Conservation (phyloP, 192 early-diverging fungal species). For the Backusella westeae region DNA sequence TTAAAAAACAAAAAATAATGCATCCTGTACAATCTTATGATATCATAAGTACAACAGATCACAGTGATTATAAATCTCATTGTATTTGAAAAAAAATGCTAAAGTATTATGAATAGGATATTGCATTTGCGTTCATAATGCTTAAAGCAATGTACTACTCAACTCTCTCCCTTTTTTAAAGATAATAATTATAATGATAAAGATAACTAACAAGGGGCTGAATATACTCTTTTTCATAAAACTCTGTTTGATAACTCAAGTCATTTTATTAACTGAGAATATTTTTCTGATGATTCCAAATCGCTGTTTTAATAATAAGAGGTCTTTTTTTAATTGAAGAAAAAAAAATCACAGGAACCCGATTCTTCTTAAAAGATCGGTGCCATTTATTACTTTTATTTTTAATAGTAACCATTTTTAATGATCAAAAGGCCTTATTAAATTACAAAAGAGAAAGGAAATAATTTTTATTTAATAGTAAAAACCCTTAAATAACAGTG, state of each 20-base stretch:
- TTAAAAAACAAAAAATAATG: background rate
- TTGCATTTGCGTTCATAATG: background rate
- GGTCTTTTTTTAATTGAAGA: background rate
- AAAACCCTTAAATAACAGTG: too few species aligned
- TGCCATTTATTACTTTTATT: too few species aligned
- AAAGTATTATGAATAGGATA: background rate
- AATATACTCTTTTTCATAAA: background rate
- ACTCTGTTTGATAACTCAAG: background rate
- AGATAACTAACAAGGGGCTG: background rate
- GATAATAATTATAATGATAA: background rate
- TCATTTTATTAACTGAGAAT: background rate
- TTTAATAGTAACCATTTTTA: too few species aligned
- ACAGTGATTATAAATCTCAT: background rate
- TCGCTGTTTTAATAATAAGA: background rate
- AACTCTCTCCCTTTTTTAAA: background rate
- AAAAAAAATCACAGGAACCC: background rate
- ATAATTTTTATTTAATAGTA: too few species aligned
- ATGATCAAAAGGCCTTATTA: too few species aligned
- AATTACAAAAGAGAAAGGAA: too few species aligned
- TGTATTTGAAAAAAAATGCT: background rate
- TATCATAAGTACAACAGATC: background rate
- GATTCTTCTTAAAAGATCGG: background rate
- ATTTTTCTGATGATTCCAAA: background rate
- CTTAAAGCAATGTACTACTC: background rate
- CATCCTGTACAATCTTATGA: background rate